Evolutionary conservation across 2,329 filamentous ascomycete genomes (phyloP).

Genomic region (Colletotrichum shisoi): DNA sequence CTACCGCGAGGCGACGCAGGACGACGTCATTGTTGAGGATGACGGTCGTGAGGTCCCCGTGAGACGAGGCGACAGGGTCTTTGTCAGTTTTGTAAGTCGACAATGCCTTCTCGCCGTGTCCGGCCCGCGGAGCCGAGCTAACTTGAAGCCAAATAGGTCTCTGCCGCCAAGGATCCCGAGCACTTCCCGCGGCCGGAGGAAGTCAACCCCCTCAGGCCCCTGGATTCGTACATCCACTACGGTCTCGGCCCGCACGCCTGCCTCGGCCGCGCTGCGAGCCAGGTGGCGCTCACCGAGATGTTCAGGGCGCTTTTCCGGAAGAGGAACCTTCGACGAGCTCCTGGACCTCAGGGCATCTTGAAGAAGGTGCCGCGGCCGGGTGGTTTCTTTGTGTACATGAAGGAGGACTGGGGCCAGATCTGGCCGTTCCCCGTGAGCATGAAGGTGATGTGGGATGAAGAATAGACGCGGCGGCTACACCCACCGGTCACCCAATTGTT

Average conservation of each 20-base stretch:
- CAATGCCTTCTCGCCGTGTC: neutral
- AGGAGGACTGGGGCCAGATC: conserved; percentile 67
- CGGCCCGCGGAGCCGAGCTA: neutral
- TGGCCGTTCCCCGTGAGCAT: conserved; percentile 61
- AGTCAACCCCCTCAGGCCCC: conserved; percentile 69
- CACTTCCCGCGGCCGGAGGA: conserved; percentile 68
- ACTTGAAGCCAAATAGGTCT: conserved; percentile 49
- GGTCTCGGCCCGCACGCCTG: conserved; percentile 69
- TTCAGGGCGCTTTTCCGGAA: conserved; percentile 70
- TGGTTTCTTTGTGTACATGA: conserved; percentile 68
- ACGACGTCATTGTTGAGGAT: conserved; percentile 59
- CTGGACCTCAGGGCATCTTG: conserved; percentile 70
- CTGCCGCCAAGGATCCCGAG: conserved; percentile 62
- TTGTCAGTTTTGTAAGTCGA: conserved; percentile 66
- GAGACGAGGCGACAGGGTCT: conserved; percentile 66
- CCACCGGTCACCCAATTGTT: neutral
- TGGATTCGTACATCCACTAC: conserved; percentile 71
- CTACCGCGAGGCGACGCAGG: conserved; percentile 62
- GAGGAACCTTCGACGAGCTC: conserved; percentile 66
- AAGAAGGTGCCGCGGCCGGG: conserved; percentile 68
- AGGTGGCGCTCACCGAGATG: conserved; percentile 71
- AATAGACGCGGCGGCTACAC: neutral
- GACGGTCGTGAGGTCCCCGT: conserved; percentile 62
- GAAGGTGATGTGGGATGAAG: conserved; percentile 60
- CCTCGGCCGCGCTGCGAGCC: conserved; percentile 67